A percentile compares a stretch with the other conserved stretches of the same genome.
phyloP scores from a whole-genome alignment of 2,329 filamentous ascomycete species.

The Elsinoe arachidis region DNA sequence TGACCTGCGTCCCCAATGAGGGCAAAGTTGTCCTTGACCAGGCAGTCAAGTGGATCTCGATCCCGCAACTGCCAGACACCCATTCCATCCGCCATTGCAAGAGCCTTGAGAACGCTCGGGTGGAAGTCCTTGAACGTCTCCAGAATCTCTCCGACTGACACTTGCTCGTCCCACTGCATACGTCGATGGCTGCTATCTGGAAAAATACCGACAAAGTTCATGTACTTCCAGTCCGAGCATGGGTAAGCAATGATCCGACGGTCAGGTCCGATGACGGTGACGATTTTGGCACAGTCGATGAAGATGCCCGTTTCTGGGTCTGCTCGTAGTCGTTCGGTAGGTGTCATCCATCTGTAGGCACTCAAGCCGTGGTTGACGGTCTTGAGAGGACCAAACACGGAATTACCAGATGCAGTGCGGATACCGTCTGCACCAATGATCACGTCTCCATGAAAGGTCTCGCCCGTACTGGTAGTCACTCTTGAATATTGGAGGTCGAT shows the following conservation, averaged over 20 bases:
- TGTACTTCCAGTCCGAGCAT: background rate
- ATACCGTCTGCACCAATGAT: conserved; percentile 7
- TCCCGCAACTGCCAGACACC: conserved; percentile 1
- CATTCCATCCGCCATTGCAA: background rate
- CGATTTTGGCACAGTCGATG: background rate
- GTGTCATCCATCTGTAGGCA: background rate
- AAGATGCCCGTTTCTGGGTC: background rate
- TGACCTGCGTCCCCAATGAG: background rate
- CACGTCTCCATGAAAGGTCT: background rate
- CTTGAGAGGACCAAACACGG: background rate
- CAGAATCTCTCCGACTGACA: background rate
- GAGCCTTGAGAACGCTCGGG: background rate
- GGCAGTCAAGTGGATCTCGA: background rate
- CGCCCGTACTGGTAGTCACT: background rate
- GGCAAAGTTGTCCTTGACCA: background rate
- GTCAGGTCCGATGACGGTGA: background rate
- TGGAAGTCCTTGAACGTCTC: background rate
- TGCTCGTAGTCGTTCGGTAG: background rate
- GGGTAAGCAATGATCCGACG: background rate
- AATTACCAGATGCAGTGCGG: background rate
- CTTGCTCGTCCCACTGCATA: background rate
- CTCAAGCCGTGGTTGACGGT: background rate
- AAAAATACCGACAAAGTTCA: conserved; percentile 3
- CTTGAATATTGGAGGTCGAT: background rate
- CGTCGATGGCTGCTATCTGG: background rate